Conservation (phyloP, 192 early-diverging fungal genomes). For the Lobosporangium transversale region DNA sequence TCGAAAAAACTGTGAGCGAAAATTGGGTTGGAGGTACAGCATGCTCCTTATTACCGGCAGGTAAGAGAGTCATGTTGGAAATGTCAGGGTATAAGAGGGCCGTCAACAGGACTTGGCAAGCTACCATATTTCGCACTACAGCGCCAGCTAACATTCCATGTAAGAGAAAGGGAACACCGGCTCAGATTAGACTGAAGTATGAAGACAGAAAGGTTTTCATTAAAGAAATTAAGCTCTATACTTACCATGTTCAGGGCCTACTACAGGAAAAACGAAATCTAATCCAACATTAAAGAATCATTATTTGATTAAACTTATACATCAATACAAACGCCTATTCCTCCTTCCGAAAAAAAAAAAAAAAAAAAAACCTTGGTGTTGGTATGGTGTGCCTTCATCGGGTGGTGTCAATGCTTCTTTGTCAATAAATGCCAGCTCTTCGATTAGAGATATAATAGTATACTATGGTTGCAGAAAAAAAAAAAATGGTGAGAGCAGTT, state of each 20-base stretch:
- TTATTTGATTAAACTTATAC: too few relatives aligned
- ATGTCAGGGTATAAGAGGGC: slow-evolving; percentile 56
- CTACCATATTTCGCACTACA: slow-evolving; percentile 59
- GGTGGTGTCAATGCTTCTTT: slow-evolving; percentile 52
- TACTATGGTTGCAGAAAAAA: slow-evolving; percentile 33
- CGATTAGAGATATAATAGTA: slow-evolving; percentile 54
- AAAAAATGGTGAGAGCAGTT: not conserved
- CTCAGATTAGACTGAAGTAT: too few relatives aligned
- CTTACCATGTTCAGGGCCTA: slow-evolving; percentile 53
- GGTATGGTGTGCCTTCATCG: slow-evolving; percentile 61
- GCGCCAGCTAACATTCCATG: slow-evolving; percentile 32
- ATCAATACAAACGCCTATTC: too few relatives aligned
- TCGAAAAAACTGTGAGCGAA: slow-evolving; percentile 39
- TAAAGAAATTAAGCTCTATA: too few relatives aligned
- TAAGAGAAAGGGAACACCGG: too few relatives aligned
- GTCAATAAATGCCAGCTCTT: slow-evolving; percentile 61
- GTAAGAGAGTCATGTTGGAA: slow-evolving; percentile 32
- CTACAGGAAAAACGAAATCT: slow-evolving; percentile 61
- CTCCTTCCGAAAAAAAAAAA: not conserved
- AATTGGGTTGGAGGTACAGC: slow-evolving; percentile 42
- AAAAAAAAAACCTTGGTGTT: slow-evolving; percentile 60
- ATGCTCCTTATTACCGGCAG: slow-evolving; percentile 20
- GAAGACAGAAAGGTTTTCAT: too few relatives aligned
- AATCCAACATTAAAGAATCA: too few relatives aligned
- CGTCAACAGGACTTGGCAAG: slow-evolving; percentile 59